phyloP scores from a whole-genome alignment of 2,329 filamentous ascomycete genomes.

The Penicillium sp. region DNA sequence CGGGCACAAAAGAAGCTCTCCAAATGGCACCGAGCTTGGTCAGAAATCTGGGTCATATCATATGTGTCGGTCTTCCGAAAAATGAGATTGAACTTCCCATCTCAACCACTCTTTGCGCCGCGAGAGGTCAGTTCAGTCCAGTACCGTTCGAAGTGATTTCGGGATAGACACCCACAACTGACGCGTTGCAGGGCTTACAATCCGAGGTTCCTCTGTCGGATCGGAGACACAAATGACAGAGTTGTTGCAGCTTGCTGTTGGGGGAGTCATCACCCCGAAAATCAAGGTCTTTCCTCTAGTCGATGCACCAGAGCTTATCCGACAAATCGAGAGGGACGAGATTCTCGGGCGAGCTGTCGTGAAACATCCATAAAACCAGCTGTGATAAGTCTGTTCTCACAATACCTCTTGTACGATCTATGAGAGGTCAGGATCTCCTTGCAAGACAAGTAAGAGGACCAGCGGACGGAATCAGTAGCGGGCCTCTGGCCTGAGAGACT shows the following conservation, averaged over 20 bases:
- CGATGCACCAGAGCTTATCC: slow-evolving; percentile 12
- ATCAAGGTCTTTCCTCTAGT: slow-evolving; percentile 17
- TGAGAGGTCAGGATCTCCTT: too few species aligned
- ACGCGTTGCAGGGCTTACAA: slow-evolving; percentile 13
- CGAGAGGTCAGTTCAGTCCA: slow-evolving; percentile 18
- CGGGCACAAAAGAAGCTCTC: slow-evolving; percentile 17
- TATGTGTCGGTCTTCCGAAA: slow-evolving; percentile 17
- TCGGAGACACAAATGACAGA: slow-evolving; percentile 17
- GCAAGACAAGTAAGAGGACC: too few species aligned
- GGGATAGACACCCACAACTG: not conserved
- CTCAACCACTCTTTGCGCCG: slow-evolving; percentile 21
- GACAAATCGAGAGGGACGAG: slow-evolving; percentile 10
- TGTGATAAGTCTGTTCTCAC: not conserved
- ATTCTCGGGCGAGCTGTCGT: slow-evolving; percentile 20
- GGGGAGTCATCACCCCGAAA: slow-evolving; percentile 12
- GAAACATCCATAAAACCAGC: slow-evolving; percentile 5
- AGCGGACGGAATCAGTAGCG: too few species aligned
- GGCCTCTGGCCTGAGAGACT: too few species aligned
- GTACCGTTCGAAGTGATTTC: not conserved
- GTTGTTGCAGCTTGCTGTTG: slow-evolving; percentile 13
- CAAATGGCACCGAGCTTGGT: slow-evolving; percentile 15
- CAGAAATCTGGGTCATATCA: slow-evolving; percentile 18
- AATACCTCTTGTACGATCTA: too few species aligned
- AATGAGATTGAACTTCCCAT: slow-evolving; percentile 20
- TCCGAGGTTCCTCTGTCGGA: slow-evolving; percentile 21